Evolutionary conservation across 1,284 basidiomycete genomes (phyloP).

Genomic region (Ceratobasidium theobromae): DNA sequence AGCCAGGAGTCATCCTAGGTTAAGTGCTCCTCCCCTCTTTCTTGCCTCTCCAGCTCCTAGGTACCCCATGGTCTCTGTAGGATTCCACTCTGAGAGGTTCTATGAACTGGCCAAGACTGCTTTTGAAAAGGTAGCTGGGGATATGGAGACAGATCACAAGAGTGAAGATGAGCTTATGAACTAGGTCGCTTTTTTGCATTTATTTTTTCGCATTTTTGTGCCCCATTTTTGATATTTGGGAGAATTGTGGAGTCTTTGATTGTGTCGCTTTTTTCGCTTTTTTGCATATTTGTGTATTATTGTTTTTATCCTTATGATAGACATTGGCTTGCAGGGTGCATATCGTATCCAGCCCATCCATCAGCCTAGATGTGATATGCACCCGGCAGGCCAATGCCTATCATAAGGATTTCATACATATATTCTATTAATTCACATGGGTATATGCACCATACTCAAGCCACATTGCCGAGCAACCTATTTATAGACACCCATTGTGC

Average conservation of each 20-base stretch:
- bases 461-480: no score
- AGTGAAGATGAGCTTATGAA: no score
- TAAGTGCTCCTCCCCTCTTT: neutral
- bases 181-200: no score
- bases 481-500: no score
- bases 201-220: no score
- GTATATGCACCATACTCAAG: no score
- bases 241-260: no score
- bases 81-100: conserved; percentile 12
- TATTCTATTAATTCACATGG: neutral
- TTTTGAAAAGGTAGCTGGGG: conserved; percentile 2
- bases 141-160: neutral
- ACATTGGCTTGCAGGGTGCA: conserved; percentile 3
- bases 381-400: conserved; percentile 9
- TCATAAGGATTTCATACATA: conserved; percentile 10
- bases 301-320: conserved; percentile 3
- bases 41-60: neutral
- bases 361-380: neutral
- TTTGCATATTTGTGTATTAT: neutral
- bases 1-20: neutral
- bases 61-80: neutral
- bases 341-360: neutral
- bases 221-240: no score
- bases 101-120: neutral
- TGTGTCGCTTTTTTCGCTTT: neutral